phyloP scores from a whole-genome alignment of 495 filamentous ascomycete genomes.

The Tetracladium marchalianum region DNA sequence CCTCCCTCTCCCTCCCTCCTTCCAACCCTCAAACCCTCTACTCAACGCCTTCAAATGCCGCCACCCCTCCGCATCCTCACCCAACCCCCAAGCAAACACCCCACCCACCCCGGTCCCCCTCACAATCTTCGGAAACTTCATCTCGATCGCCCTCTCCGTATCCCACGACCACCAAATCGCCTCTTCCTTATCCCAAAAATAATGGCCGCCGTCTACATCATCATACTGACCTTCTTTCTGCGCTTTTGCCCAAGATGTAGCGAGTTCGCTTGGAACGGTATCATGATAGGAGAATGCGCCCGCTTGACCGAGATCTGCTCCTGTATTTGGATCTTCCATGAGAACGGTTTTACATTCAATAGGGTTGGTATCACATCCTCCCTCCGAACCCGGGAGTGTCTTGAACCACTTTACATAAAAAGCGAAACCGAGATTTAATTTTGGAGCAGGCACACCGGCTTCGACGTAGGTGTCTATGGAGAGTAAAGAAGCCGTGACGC shows the following conservation, averaged over 20 bases:
- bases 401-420: constrained; percentile 69
- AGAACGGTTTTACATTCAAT: constrained; percentile 53
- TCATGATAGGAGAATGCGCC: constrained; percentile 53
- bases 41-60: constrained; percentile 49
- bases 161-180: constrained; percentile 72
- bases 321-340: constrained; percentile 55
- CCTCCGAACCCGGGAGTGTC: constrained; percentile 34
- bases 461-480: constrained; percentile 50
- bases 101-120: constrained; percentile 50
- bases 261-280: constrained; percentile 32
- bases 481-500: constrained; percentile 42
- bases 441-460: constrained; percentile 42
- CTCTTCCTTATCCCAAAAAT: constrained; percentile 52
- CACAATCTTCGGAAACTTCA: constrained; percentile 55
- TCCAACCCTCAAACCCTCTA: no score
- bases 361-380: constrained; percentile 33
- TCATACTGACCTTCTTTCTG: constrained; percentile 45
- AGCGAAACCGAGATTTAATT: constrained; percentile 64
- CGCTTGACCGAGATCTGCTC: constrained; percentile 52
- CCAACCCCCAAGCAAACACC: constrained; percentile 65
- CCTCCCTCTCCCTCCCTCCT: no score
- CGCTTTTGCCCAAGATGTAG: constrained; percentile 40
- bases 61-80: constrained; percentile 55
- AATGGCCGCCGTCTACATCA: constrained; percentile 50
- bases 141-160: constrained; percentile 47